Percentiles rank a stretch among this genome's conserved stretches.
phyloP scores from a whole-genome alignment of 2,329 filamentous ascomycete species.

The Metarhizium rileyi region DNA sequence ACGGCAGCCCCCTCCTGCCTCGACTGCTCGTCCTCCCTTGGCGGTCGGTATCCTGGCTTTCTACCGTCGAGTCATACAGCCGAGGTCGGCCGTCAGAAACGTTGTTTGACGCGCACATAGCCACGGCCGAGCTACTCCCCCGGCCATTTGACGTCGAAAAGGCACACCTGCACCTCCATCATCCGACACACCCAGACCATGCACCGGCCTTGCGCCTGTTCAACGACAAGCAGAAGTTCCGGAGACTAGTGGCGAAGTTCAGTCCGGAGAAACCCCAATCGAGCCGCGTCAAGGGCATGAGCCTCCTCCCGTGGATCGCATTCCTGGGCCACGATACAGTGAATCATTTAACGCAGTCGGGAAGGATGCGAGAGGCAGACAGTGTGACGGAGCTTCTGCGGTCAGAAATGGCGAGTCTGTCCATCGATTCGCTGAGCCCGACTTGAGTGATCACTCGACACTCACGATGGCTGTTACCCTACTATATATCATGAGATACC shows the following conservation, averaged over 20 bases:
- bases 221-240: constrained; percentile 20
- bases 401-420: constrained; percentile 23
- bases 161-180: constrained; percentile 45
- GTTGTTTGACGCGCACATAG: constrained; percentile 43
- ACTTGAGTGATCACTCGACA: constrained; percentile 9
- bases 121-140: constrained; percentile 31
- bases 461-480: not conserved
- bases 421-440: constrained; percentile 14
- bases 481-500: not conserved
- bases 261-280: constrained; percentile 17
- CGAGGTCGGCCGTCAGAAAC: constrained; percentile 33
- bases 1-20: constrained; percentile 23
- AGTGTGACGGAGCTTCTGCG: constrained; percentile 28
- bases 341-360: constrained; percentile 31
- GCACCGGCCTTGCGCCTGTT: constrained; percentile 38
- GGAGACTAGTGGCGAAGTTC: constrained; percentile 16
- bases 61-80: constrained; percentile 40
- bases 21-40: constrained; percentile 32
- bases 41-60: constrained; percentile 39
- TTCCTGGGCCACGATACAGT: constrained; percentile 38
- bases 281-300: constrained; percentile 21
- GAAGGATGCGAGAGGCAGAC: constrained; percentile 31
- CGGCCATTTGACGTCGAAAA: constrained; percentile 31
- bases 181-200: constrained; percentile 41
- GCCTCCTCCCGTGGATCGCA: constrained; percentile 25